Conservation (phyloP, 257 asterid genomes). For the Buddleja alternifolia region DNA sequence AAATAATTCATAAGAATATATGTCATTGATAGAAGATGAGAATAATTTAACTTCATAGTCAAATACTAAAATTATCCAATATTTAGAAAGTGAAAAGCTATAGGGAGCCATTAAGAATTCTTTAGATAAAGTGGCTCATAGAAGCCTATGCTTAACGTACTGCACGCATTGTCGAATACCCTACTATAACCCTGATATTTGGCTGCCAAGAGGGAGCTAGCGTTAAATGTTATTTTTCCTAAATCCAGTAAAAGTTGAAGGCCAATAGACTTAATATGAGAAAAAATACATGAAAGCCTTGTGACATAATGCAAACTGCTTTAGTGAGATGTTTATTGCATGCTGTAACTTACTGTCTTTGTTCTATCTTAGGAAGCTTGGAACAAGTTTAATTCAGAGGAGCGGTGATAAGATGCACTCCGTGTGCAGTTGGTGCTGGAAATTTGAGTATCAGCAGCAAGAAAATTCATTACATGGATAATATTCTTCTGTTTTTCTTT, state of each 20-base stretch:
- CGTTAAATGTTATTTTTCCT: not conserved
- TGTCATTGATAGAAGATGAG: too few relatives aligned
- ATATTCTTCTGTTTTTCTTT: not conserved
- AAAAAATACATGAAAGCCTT: not conserved
- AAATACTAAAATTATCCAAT: too few relatives aligned
- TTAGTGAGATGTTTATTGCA: not conserved
- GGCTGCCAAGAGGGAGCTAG: not conserved
- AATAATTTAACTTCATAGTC: too few relatives aligned
- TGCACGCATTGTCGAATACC: too few relatives aligned
- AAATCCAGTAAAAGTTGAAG: not conserved
- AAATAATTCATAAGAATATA: too few relatives aligned
- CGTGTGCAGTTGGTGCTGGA: slow-evolving; percentile 26
- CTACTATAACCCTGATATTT: not conserved
- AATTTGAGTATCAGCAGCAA: slow-evolving; percentile 24
- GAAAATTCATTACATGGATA: slow-evolving; percentile 20
- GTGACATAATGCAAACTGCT: slow-evolving; percentile 7
- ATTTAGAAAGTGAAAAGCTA: too few relatives aligned
- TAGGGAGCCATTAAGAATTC: too few relatives aligned
- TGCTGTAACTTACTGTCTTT: slow-evolving; percentile 9
- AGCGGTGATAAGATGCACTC: slow-evolving; percentile 46
- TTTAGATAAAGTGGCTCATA: too few relatives aligned
- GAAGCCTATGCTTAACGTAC: too few relatives aligned
- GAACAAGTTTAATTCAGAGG: slow-evolving; percentile 94
- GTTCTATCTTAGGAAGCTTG: slow-evolving; percentile 79
- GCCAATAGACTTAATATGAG: not conserved